These are phyloP conservation scores for Fallopia convolvulus DNA, from an alignment of 148 eudicot species.

Conservation along the genomic window DNA sequence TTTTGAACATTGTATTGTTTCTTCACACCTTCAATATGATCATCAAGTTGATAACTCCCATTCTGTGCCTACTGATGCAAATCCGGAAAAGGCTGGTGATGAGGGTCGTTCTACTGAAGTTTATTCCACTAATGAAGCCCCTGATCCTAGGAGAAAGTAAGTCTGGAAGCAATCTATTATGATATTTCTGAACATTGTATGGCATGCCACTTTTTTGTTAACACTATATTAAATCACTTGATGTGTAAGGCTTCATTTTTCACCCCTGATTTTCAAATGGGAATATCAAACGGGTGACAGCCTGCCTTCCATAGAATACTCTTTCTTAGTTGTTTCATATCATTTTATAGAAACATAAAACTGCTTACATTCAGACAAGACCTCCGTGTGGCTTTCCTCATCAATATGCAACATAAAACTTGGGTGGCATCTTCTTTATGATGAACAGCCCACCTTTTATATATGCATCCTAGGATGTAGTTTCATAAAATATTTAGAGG, in stretches of 20 bases:
- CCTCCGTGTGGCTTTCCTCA: not conserved
- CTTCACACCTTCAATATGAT: slow-evolving; percentile 21
- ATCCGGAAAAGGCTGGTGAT: slow-evolving; percentile 21
- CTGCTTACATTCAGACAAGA: not conserved
- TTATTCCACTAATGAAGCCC: slow-evolving; percentile 27
- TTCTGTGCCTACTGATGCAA: slow-evolving; percentile 23
- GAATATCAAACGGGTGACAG: not conserved
- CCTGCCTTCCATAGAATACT: not conserved
- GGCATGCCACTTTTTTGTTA: not conserved
- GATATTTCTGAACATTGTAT: not conserved
- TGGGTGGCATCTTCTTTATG: not conserved
- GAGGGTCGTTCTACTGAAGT: slow-evolving; percentile 20
- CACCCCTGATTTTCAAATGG: not conserved
- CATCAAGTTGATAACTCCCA: slow-evolving; percentile 22
- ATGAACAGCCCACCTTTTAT: too few relatives aligned
- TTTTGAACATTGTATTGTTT: too few relatives aligned
- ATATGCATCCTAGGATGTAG: too few relatives aligned
- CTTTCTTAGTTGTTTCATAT: not conserved
- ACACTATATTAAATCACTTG: not conserved
- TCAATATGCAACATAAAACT: not conserved
- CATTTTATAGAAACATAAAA: not conserved
- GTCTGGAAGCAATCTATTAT: not conserved
- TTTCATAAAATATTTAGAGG: too few relatives aligned
- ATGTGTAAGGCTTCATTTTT: not conserved
- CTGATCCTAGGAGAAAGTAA: slow-evolving; percentile 64